Base-by-base conservation (phyloP, 2,329 filamentous ascomycete species). In the Exophiala dermatitidis region DNA sequence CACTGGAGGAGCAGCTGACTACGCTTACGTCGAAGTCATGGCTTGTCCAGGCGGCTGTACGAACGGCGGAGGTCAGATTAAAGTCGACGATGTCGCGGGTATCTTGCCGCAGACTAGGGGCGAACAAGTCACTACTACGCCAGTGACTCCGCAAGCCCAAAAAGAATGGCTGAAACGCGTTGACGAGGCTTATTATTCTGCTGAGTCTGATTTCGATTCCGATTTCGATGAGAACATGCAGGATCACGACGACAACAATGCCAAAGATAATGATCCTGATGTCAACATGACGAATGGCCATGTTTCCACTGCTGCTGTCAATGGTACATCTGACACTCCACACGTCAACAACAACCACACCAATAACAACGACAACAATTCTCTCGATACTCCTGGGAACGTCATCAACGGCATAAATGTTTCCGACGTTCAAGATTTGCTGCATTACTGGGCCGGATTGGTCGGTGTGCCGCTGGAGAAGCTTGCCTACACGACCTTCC, bases 11-110 rank as follows among this genome's bases (percentile, higher is more conserved):
- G 63, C 64, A 9, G 70, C 80, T 4, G 88, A 95, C 34, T 90
- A 90, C 68, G 80, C 86, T n/a, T 97, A 95, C 70, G 87, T 97
- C 30, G 93, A 98, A 71, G 93, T 98, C 54, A 98, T 98, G 93
- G 93, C 93, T 9, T 98, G 93, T 69, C 93, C 93, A 0, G 93
- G 93, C n/a, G 93, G 93, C 2, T 98, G 93, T 72, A 98, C 93
- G 50, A 98, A 98, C 64, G 93, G 93, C 1, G 93, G 93, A 36
- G 93, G 93, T 0, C 93, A 98, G 73, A 84, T 98, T 67, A 95
- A 95, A 66, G 81, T 88, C 29, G 87, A 89, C 49, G 93, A 97
- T 67, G 81, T 86, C 12, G 62, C 65, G 40, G 66, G 69, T 45
- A 61, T 57, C 10, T 56, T 63, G 31, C 57, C 43, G 46, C 57